phyloP scores from a whole-genome alignment of 768 basidiomycete genomes.

The Rickenella mellea region DNA sequence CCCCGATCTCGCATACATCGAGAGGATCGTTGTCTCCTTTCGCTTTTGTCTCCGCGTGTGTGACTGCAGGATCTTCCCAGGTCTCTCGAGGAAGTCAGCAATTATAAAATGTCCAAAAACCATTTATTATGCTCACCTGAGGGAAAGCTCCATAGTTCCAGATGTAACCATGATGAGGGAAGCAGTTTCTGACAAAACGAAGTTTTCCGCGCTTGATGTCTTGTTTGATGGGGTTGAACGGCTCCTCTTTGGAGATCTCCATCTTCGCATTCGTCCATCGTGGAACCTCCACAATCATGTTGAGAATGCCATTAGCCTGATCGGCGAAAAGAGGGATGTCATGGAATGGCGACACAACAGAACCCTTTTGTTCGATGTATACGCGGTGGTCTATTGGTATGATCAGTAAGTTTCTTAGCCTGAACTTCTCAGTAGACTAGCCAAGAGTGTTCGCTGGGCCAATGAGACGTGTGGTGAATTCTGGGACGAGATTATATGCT shows the following conservation, averaged over 20 bases:
- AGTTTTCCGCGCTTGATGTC: constrained; percentile 95
- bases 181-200: constrained; percentile 98
- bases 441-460: constrained; percentile 92
- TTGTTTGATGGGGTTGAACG: constrained; percentile 99
- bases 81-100: constrained; percentile 43
- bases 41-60: constrained; percentile 96
- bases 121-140: constrained; percentile 59
- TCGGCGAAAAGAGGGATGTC: constrained; percentile 98
- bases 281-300: constrained; percentile 98
- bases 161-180: constrained; percentile 99
- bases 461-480: constrained; percentile 67
- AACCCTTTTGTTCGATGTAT: constrained; percentile 84
- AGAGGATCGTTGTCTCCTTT: constrained; percentile 99
- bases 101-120: neutral
- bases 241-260: constrained; percentile 97
- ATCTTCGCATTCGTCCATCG: constrained; percentile 99
- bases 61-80: constrained; percentile 88
- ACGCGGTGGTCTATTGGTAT: constrained; percentile 76
- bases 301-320: constrained; percentile 88
- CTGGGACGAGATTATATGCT: constrained; percentile 24
- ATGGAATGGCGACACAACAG: constrained; percentile 81
- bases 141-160: constrained; percentile 99
- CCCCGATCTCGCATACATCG: constrained; percentile 99
- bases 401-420: constrained; percentile 7
- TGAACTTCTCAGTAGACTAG: constrained; percentile 26